Evolutionary conservation across 1,284 basidiomycete genomes (phyloP).

Genomic region (Trichosporon faecale): DNA sequence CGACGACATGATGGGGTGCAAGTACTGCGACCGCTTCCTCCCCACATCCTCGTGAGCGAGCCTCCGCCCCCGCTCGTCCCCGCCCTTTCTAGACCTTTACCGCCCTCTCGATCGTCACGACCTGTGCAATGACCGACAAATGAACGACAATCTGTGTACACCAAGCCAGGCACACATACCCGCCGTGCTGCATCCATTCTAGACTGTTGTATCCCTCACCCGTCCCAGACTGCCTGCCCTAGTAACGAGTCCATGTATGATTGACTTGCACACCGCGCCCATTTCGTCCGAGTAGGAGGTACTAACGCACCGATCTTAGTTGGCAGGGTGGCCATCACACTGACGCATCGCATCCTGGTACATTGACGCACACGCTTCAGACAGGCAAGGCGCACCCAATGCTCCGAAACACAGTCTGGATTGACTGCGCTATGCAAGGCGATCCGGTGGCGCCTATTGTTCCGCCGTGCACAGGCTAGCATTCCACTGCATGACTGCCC

Average conservation of each 20-base stretch:
- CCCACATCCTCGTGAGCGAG: not conserved
- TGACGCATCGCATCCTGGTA: no score
- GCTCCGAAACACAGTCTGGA: not conserved
- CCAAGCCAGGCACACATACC: not conserved
- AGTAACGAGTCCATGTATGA: not conserved
- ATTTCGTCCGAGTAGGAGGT: not conserved
- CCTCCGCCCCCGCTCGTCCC: not conserved
- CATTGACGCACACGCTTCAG: no score
- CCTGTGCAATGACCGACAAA: no score
- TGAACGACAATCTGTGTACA: not conserved
- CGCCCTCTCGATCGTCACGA: not conserved
- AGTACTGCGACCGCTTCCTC: not conserved
- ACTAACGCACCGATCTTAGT: not conserved
- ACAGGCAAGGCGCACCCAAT: no score
- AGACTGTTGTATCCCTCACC: not conserved
- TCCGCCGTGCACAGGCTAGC: not conserved
- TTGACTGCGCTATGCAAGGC: not conserved
- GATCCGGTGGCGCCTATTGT: not conserved
- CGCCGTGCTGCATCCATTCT: not conserved
- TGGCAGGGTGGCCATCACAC: not conserved
- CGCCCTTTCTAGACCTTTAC: not conserved
- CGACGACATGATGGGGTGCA: not conserved
- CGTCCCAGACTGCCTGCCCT: not conserved
- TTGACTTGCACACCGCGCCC: not conserved
- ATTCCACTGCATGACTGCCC: not conserved